These are phyloP conservation scores for Friedmanniomyces endolithicus DNA, from an alignment of 495 filamentous ascomycete genomes.

Conservation along the genomic window DNA sequence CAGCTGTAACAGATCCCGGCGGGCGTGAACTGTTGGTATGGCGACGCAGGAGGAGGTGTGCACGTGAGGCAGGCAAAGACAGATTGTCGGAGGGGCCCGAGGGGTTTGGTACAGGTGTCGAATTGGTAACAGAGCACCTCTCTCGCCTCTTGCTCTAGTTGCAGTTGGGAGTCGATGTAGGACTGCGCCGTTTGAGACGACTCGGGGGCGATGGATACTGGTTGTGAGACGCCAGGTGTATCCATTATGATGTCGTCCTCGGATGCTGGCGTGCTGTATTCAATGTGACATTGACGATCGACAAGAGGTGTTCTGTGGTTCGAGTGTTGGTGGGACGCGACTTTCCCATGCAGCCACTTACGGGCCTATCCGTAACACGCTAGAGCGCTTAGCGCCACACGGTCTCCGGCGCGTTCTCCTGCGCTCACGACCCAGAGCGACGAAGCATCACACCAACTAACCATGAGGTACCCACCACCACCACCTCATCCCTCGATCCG, in stretches of 20 bases:
- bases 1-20: constrained; percentile 93
- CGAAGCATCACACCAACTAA: not conserved
- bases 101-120: constrained; percentile 74
- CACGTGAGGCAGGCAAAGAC: constrained; percentile 89
- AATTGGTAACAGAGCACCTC: constrained; percentile 92
- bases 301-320: not conserved
- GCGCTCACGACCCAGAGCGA: too few relatives aligned
- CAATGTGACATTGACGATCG: too few relatives aligned
- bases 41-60: constrained; percentile 58
- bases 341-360: not conserved
- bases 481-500: too few relatives aligned
- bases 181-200: constrained; percentile 66
- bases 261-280: too few relatives aligned
- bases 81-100: constrained; percentile 74
- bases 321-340: not conserved
- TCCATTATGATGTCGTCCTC: too few relatives aligned
- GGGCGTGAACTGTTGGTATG: constrained; percentile 50
- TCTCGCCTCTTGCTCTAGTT: constrained; percentile 85
- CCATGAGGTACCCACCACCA: not conserved
- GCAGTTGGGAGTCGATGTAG: constrained; percentile 83
- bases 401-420: too few relatives aligned
- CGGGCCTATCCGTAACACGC: not conserved
- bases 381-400: too few relatives aligned
- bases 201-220: constrained; percentile 83
- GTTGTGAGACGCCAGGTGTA: constrained; percentile 27